Base-by-base conservation (phyloP, 345 rosid species). In the Odontarrhena argentea region DNA sequence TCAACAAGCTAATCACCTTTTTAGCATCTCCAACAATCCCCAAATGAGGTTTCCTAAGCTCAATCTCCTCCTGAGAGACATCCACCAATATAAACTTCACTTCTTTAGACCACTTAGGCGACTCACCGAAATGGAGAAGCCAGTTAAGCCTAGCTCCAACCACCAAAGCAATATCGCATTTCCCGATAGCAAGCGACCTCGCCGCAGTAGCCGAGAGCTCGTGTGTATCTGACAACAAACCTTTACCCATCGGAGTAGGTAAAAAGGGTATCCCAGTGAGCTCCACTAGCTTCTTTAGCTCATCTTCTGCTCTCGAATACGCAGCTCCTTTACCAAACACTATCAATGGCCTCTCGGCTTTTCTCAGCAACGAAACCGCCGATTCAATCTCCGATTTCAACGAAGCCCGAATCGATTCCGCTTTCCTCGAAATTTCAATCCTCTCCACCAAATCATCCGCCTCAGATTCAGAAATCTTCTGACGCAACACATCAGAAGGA, bases 221-320 rank as follows among this genome's bases (percentile, higher is more conserved):
- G 70, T 94, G 99, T 2, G 87, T 77, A 72, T 94, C 99, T 7
- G 94, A 85, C 77, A 94, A 73, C 80, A 94, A 62, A n/a, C 99
- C 99, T 80, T 94, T 94, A 28, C 99, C 99, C 99, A 91, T 91
- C 1, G 99, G 97, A 18, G 99, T 91, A 0, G 99, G 97, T 73
- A 91, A 71, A 73, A 94, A 94, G 0, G 99, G 99, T 42, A 91
- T 85, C 41, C 96, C 91, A 1, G 95, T 88, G 9, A 63, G 70
- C 47, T 88, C 93, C 37, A 94, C 87, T 4, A 91, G 72, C 78
- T 79, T 79, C 86, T 71, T 88, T 69, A 94, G 37, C 65, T 88
- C 93, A 45, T 72, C 76, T 79, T 94, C 97, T 0, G 95, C 95
- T 58, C 86, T 60, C 1, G 93, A 87, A 77, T 81, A 86, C 24